These are phyloP conservation scores for Lentinula novae-zelandiae DNA, from an alignment of 1,284 basidiomycete species.

Conservation along the genomic window DNA sequence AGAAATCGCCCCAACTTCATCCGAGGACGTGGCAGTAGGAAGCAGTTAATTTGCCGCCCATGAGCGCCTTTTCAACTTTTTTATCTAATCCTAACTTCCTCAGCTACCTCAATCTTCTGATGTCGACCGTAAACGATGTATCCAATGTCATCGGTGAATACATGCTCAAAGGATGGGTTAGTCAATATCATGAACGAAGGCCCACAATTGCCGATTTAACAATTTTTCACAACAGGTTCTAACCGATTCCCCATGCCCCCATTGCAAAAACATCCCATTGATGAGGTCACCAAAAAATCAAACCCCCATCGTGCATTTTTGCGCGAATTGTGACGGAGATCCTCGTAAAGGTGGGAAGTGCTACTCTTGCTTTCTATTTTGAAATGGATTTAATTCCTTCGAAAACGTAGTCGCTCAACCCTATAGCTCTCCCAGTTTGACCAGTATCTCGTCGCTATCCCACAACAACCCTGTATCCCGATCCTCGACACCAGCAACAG, in stretches of 20 bases:
- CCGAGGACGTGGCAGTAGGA: slow-evolving; percentile 9
- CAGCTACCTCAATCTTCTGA: slow-evolving; percentile 19
- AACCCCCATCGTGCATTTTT: slow-evolving; percentile 47
- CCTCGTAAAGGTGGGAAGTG: slow-evolving; percentile 14
- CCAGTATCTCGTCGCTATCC: slow-evolving; percentile 45
- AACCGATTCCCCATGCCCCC: slow-evolving; percentile 61
- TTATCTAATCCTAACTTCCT: neutral
- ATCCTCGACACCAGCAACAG: slow-evolving; percentile 71
- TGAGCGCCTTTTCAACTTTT: neutral
- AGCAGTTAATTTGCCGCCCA: neutral
- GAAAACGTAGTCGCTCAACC: slow-evolving; percentile 1
- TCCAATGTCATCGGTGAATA: slow-evolving; percentile 62
- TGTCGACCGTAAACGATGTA: slow-evolving; percentile 51
- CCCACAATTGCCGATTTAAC: slow-evolving; percentile 12
- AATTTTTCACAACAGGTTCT: slow-evolving; percentile 42
- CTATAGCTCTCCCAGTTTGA: slow-evolving; percentile 30
- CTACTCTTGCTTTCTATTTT: neutral
- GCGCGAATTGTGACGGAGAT: slow-evolving; percentile 54
- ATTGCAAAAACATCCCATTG: slow-evolving; percentile 57
- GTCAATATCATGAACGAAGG: slow-evolving; percentile 15
- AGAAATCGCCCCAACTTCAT: slow-evolving; percentile 64
- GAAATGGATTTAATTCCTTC: slow-evolving; percentile 2
- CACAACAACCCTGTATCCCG: slow-evolving; percentile 38
- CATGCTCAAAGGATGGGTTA: slow-evolving; percentile 77
- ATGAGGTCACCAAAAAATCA: slow-evolving; percentile 60